Evolutionary conservation across 1,139 yeast genomes (phyloP).

Genomic region (Blastobotrys indianensis): DNA sequence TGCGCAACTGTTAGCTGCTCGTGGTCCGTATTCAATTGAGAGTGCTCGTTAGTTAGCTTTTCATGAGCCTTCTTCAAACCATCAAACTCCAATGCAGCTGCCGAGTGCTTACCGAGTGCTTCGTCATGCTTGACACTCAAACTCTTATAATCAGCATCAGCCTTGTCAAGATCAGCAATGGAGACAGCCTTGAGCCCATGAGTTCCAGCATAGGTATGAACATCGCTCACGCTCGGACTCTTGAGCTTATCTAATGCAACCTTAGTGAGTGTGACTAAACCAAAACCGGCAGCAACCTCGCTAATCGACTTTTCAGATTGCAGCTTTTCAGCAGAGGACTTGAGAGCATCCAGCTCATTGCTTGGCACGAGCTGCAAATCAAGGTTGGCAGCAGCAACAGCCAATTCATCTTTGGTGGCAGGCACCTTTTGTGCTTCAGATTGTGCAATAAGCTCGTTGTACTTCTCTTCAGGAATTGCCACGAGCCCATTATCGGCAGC

Average conservation of each 20-base stretch:
- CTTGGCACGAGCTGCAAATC: slow-evolving; percentile 27
- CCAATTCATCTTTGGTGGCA: slow-evolving; percentile 10
- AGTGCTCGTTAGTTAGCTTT: slow-evolving; percentile 14
- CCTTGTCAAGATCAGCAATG: slow-evolving; percentile 23
- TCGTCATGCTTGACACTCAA: background rate
- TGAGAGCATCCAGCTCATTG: slow-evolving; percentile 23
- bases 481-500: slow-evolving; percentile 48
- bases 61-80: slow-evolving; percentile 1
- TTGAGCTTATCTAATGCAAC: slow-evolving; percentile 18
- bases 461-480: slow-evolving; percentile 45
- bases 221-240: slow-evolving; percentile 16
- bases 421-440: slow-evolving; percentile 8
- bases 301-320: slow-evolving; percentile 29
- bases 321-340: slow-evolving; percentile 6
- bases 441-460: slow-evolving; percentile 28
- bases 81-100: background rate
- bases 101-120: too few relatives aligned
- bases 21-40: background rate
- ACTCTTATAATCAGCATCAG: slow-evolving; percentile 12
- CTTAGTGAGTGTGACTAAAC: slow-evolving; percentile 21
- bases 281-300: slow-evolving; percentile 32
- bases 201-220: slow-evolving; percentile 21
- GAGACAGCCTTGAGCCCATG: slow-evolving; percentile 21
- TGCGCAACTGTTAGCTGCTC: slow-evolving; percentile 13
- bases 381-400: slow-evolving; percentile 15